Evolutionary conservation across 495 filamentous ascomycete species (phyloP).

Genomic region (Penicillium coprophilum): DNA sequence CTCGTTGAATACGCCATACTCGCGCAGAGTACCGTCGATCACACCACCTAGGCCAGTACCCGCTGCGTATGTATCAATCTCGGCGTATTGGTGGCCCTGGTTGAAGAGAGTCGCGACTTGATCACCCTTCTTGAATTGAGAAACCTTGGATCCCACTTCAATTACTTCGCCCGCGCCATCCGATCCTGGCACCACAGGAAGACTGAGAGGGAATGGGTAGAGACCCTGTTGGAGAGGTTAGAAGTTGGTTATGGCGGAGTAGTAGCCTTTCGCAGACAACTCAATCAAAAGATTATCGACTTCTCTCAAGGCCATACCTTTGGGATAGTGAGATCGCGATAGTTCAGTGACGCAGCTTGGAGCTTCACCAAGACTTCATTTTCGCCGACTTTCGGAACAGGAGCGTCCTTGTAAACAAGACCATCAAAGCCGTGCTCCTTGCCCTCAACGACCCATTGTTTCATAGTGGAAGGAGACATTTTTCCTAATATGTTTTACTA

Average conservation of each 20-base stretch:
- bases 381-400: slow-evolving; percentile 62
- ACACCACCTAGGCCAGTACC: slow-evolving; percentile 67
- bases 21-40: slow-evolving; percentile 67
- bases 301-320: slow-evolving; percentile 38
- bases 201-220: slow-evolving; percentile 62
- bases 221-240: slow-evolving; percentile 44
- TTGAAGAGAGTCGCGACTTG: slow-evolving; percentile 77
- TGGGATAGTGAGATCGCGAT: slow-evolving; percentile 76
- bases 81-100: slow-evolving; percentile 67
- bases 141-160: slow-evolving; percentile 65
- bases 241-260: background rate
- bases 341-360: slow-evolving; percentile 76
- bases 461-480: slow-evolving; percentile 55
- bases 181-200: slow-evolving; percentile 67
- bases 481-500: slow-evolving; percentile 4
- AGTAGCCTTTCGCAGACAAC: background rate
- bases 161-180: slow-evolving; percentile 77
- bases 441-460: slow-evolving; percentile 63
- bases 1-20: slow-evolving; percentile 71
- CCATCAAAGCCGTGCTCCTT: slow-evolving; percentile 59
- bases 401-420: slow-evolving; percentile 53
- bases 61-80: slow-evolving; percentile 42
- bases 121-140: slow-evolving; percentile 67
- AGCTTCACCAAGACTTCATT: slow-evolving; percentile 76
- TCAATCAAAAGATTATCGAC: background rate